These are phyloP conservation scores for Phytophthora pistaciae DNA, from an alignment of 352 stramenopile genomes.

Conservation along the genomic window DNA sequence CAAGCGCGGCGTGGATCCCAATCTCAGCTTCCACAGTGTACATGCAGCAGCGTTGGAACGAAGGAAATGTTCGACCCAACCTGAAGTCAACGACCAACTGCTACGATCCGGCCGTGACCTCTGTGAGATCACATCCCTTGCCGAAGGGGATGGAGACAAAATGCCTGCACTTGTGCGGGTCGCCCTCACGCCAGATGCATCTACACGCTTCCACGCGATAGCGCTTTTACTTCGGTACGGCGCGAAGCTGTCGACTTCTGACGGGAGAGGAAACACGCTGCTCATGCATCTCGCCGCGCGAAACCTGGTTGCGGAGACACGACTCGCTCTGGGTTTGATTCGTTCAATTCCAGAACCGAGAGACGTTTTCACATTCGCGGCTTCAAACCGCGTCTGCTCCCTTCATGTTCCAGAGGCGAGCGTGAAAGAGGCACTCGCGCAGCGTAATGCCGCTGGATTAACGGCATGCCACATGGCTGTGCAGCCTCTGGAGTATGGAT, in stretches of 20 bases:
- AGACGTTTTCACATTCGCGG: constrained; percentile 31
- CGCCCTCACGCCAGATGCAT: constrained; percentile 42
- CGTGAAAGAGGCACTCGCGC: constrained; percentile 50
- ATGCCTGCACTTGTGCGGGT: constrained; percentile 58
- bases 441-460: constrained; percentile 52
- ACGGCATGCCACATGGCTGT: constrained; percentile 72
- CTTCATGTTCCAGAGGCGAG: constrained; percentile 55
- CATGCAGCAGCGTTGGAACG: constrained; percentile 18
- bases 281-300: constrained; percentile 67
- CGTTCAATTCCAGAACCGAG: constrained; percentile 54
- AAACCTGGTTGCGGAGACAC: constrained; percentile 59
- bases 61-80: background rate
- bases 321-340: constrained; percentile 54
- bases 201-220: constrained; percentile 47
- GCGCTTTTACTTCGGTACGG: constrained; percentile 67
- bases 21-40: constrained; percentile 49
- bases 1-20: constrained; percentile 63
- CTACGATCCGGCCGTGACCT: constrained; percentile 40
- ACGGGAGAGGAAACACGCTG: constrained; percentile 65
- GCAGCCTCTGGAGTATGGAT: constrained; percentile 62
- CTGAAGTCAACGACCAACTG: constrained; percentile 19
- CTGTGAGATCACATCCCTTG: constrained; percentile 48
- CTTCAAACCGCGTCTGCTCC: constrained; percentile 41
- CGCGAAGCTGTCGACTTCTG: constrained; percentile 53
- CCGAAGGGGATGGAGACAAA: constrained; percentile 31